Evolutionary conservation across 306 rosid species (phyloP).

Genomic region (Cercis canadensis): DNA sequence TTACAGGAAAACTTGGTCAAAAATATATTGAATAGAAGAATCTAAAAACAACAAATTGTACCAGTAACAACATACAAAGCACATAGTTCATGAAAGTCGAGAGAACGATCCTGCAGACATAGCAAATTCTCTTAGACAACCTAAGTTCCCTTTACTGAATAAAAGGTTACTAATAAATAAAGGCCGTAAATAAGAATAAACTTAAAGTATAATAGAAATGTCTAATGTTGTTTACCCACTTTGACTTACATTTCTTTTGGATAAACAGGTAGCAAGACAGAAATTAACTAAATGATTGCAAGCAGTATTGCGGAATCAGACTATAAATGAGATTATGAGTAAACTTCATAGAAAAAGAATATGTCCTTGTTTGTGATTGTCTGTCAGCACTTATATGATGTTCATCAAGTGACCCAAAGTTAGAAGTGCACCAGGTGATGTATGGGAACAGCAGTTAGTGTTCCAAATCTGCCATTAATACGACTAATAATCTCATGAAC

Average conservation of each 20-base stretch:
- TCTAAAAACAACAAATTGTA: constrained; percentile 41
- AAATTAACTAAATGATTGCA: constrained; percentile 21
- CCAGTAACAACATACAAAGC: constrained; percentile 88
- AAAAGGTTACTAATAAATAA: constrained; percentile 27
- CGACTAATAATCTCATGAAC: constrained; percentile 98
- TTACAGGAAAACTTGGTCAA: constrained; percentile 17
- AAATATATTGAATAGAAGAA: not conserved
- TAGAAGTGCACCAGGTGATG: constrained; percentile 77
- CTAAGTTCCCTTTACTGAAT: constrained; percentile 50
- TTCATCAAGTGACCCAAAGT: constrained; percentile 11
- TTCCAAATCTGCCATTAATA: constrained; percentile 88
- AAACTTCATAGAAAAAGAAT: constrained; percentile 4
- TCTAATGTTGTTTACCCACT: not conserved
- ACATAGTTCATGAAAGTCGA: constrained; percentile 70
- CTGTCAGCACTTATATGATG: constrained; percentile 20
- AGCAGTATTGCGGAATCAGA: not conserved
- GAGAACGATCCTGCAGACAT: constrained; percentile 80
- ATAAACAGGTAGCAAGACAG: constrained; percentile 1
- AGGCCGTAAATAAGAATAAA: constrained; percentile 14
- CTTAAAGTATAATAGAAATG: not conserved
- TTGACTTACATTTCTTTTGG: not conserved
- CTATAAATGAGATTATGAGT: constrained; percentile 2
- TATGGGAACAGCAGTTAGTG: constrained; percentile 82
- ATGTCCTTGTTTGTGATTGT: not conserved
- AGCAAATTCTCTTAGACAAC: constrained; percentile 28